Conservation (phyloP, 352 stramenopile genomes). For the Pythium vanterpoolii region DNA sequence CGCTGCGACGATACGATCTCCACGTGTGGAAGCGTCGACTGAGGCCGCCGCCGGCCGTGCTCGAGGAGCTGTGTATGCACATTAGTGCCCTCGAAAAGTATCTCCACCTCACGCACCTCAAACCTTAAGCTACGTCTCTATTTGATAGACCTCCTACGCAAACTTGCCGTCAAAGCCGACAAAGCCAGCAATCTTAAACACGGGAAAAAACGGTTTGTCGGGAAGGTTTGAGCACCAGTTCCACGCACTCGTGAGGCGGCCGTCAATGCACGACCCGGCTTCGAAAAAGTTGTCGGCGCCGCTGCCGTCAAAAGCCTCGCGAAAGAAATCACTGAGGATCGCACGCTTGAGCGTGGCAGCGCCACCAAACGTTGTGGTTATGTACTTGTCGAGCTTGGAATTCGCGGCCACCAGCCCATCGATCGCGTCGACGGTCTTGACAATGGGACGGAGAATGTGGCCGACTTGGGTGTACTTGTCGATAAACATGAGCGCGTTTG, state of each 20-base stretch:
- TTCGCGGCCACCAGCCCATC: conserved; percentile 50
- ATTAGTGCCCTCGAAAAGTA: conserved; percentile 57
- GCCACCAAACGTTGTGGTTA: conserved; percentile 83
- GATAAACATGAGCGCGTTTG: conserved; percentile 98
- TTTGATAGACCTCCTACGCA: conserved; percentile 25
- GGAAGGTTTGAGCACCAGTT: conserved; percentile 97
- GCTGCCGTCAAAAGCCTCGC: conserved; percentile 94
- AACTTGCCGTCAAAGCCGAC: conserved; percentile 97
- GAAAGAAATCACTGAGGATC: conserved; percentile 96
- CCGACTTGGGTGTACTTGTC: conserved; percentile 97
- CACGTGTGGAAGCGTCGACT: conserved; percentile 70
- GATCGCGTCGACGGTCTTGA: conserved; percentile 82
- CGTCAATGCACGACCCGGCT: conserved; percentile 95
- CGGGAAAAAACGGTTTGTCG: conserved; percentile 92
- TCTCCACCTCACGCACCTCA: conserved; percentile 50
- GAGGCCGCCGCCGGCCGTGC: conserved; percentile 34
- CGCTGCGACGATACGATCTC: conserved; percentile 51
- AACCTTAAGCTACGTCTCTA: conserved; percentile 30
- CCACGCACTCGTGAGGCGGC: conserved; percentile 95
- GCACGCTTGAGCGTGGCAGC: conserved; percentile 78
- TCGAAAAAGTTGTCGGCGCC: conserved; percentile 96
- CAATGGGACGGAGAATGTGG: conserved; percentile 84
- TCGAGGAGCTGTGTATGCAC: conserved; percentile 68
- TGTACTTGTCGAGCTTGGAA: conserved; percentile 54
- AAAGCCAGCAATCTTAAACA: conserved; percentile 97